Percentiles rank a stretch among this genome's conserved stretches.
These are phyloP conservation scores for Tetrapisispora taiwanensis DNA, from an alignment of 805 yeast genomes.

Conservation along the genomic window DNA sequence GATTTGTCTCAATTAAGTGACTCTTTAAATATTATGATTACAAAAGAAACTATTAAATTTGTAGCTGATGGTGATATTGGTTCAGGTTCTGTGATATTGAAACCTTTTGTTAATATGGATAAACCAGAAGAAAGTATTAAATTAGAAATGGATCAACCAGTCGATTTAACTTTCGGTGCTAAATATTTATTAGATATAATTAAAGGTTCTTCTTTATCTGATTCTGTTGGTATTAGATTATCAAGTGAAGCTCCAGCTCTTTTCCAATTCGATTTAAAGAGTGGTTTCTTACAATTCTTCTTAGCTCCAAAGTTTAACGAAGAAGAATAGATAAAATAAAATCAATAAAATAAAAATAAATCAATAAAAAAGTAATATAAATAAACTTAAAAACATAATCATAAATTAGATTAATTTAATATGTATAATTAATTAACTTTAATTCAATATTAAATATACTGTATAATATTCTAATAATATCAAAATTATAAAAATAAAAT, in stretches of 20 bases:
- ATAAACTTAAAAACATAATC: not conserved
- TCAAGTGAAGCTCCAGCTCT: slow-evolving; percentile 89
- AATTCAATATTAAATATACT: not conserved
- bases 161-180: slow-evolving; percentile 80
- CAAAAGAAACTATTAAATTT: slow-evolving; percentile 87
- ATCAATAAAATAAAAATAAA: too few species aligned
- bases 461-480: not conserved
- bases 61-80: slow-evolving; percentile 88
- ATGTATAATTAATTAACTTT: not conserved
- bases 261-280: slow-evolving; percentile 75
- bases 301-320: slow-evolving; percentile 97
- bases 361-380: not conserved
- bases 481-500: not conserved
- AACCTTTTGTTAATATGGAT: slow-evolving; percentile 76
- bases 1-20: slow-evolving; percentile 83
- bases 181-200: slow-evolving; percentile 85
- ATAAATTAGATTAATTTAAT: not conserved
- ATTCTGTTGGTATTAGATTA: slow-evolving; percentile 70
- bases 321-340: slow-evolving; percentile 42
- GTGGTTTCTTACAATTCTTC: slow-evolving; percentile 91
- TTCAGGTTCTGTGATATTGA: slow-evolving; percentile 73
- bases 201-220: slow-evolving; percentile 75
- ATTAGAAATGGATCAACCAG: slow-evolving; percentile 77
- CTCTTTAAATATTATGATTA: slow-evolving; percentile 72
- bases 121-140: slow-evolving; percentile 64